Conservation (phyloP, 2,329 filamentous ascomycete genomes). For the Diaporthe aspalathi region DNA sequence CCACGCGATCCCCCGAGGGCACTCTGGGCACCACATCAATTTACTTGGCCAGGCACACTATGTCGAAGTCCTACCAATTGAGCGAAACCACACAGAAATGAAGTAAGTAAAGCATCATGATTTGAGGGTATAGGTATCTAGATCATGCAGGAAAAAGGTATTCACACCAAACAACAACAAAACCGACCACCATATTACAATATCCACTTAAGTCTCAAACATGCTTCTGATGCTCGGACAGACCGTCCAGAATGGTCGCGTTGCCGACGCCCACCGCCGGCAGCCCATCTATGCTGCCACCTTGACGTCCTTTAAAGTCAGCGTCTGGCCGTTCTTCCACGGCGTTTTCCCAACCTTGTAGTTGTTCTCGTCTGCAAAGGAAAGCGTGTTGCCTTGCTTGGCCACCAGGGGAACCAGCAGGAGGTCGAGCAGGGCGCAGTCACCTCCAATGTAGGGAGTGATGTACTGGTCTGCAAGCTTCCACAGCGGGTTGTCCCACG, state of each 20-base stretch:
- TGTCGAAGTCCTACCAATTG: too few species aligned
- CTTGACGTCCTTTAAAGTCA: constrained; percentile 18
- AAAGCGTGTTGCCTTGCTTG: constrained; percentile 32
- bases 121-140: constrained; percentile 23
- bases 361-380: constrained; percentile 35
- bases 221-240: background rate
- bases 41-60: too few species aligned
- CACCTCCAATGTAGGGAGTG: constrained; percentile 36
- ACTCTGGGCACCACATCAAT: too few species aligned
- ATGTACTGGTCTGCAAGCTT: constrained; percentile 40
- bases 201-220: background rate
- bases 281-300: background rate
- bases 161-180: background rate
- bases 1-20: too few species aligned
- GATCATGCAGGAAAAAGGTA: background rate
- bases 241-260: background rate
- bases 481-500: constrained; percentile 39
- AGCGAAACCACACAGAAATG: background rate
- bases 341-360: constrained; percentile 33
- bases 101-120: background rate
- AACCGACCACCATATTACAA: constrained; percentile 3
- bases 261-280: background rate
- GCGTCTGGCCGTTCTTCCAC: constrained; percentile 33
- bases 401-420: constrained; percentile 34
- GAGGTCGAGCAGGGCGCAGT: constrained; percentile 34